These are phyloP conservation scores for Lachnellula hyalina DNA, from an alignment of 2,329 filamentous ascomycete genomes.

Conservation along the genomic window DNA sequence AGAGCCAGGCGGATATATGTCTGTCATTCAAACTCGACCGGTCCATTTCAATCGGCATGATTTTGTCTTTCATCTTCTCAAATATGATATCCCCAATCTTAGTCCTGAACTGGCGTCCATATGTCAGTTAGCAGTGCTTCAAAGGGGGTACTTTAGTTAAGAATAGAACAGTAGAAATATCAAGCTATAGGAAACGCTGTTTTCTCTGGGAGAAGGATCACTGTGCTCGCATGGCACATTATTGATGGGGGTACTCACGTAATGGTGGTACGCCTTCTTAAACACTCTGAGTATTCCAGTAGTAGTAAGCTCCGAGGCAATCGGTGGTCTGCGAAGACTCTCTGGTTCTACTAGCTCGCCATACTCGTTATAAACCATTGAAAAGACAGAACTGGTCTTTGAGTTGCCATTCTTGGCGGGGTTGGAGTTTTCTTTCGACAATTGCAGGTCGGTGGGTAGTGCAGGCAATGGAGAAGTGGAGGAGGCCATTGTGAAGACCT, in stretches of 20 bases:
- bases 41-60: slow-evolving; percentile 11
- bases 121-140: neutral
- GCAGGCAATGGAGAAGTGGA: neutral
- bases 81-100: slow-evolving; percentile 19
- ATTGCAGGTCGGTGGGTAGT: neutral
- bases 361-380: slow-evolving; percentile 29
- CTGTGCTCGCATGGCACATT: neutral
- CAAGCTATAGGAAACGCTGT: neutral
- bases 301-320: slow-evolving; percentile 14
- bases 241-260: slow-evolving; percentile 14
- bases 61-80: slow-evolving; percentile 13
- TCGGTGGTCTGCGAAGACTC: slow-evolving; percentile 4
- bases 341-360: slow-evolving; percentile 24
- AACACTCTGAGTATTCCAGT: slow-evolving; percentile 24
- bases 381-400: neutral
- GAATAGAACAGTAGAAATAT: too few relatives aligned
- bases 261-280: slow-evolving; percentile 25
- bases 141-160: too few relatives aligned
- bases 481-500: slow-evolving; percentile 8
- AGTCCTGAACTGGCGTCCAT: slow-evolving; percentile 17
- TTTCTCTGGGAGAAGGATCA: neutral
- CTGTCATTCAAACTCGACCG: slow-evolving; percentile 1
- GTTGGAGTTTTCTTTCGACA: neutral
- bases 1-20: slow-evolving; percentile 22
- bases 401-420: neutral